Conservation (phyloP, 768 basidiomycete species). For the Dendrothele bispora region DNA sequence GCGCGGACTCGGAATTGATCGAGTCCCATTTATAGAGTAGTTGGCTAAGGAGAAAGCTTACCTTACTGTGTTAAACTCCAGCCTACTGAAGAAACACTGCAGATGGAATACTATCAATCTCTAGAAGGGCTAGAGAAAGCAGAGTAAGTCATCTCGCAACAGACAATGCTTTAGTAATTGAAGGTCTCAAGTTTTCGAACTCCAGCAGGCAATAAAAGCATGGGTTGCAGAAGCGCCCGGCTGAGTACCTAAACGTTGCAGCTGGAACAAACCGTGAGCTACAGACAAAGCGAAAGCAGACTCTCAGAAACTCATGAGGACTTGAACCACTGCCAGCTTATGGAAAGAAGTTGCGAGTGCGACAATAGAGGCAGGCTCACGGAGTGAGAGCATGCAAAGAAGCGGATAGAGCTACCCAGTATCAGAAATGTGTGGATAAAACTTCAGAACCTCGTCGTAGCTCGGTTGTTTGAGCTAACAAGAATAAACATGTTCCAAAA, state of each 20-base stretch:
- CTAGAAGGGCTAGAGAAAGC: conserved; percentile 4
- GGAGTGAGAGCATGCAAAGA: conserved; percentile 14
- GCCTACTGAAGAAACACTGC: conserved; percentile 14
- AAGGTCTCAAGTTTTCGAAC: background rate
- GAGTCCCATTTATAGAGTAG: conserved; percentile 7
- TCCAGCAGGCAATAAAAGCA: background rate
- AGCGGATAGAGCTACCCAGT: conserved; percentile 8
- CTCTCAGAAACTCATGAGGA: conserved; percentile 7
- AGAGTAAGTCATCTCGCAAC: background rate
- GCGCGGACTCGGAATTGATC: conserved; percentile 5
- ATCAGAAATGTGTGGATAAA: conserved; percentile 15
- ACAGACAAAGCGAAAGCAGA: background rate
- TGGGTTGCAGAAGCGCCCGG: background rate
- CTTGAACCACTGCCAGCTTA: conserved; percentile 5
- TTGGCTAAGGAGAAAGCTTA: conserved; percentile 15
- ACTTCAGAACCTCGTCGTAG: conserved; percentile 16
- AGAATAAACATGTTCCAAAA: conserved; percentile 13
- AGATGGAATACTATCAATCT: conserved; percentile 15
- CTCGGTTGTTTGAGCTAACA: conserved; percentile 17
- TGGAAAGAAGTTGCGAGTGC: conserved; percentile 11
- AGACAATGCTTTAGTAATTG: background rate
- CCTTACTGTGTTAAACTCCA: conserved; percentile 11
- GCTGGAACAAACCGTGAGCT: background rate
- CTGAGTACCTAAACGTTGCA: background rate
- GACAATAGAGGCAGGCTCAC: conserved; percentile 10